Evolutionary conservation across 106 monocot species (phyloP), one percentile per base, ranked within the genome.

Genomic region (Apostasia ramifera): DNA sequence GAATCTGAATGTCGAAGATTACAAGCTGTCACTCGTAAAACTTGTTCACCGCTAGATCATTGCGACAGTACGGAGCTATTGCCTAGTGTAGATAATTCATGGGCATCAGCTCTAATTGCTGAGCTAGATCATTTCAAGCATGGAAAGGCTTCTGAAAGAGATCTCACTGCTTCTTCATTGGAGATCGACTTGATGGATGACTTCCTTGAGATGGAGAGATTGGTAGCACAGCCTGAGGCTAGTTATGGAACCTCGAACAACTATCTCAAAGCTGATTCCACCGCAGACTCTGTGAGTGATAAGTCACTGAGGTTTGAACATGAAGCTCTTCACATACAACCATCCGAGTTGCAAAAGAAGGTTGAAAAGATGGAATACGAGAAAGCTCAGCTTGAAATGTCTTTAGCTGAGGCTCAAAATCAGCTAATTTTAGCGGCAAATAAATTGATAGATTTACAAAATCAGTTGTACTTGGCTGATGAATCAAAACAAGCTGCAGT

Each of bases 131-230:
- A 90, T 59, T 85, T 94, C 73, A 92, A 88, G 68, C 71, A 69
- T 42, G 82, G 70, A 40, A 82, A 79, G 61, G 46, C 43, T 8
- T 40, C 53, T 57, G 55, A 61, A 12, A 80, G 66, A 66, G 71
- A 70, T 55, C 40, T 71, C 11, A 55, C 58, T 5, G 68, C 73
- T 45, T 76, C 73, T 76, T 26, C 26, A 7, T 53, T 75, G 1
- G 90, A 87, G 55, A 75, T 90, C 71, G 85, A 83, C 12, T 78
- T 94, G 9, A 90, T 94, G 94, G 82, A 94, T 87, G 94, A 94
- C 76, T 94, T 94, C 79, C 77, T 94, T 45, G 90, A 94, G 73
- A 94, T 94, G 94, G 94, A 94, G 74, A 94, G 69, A 45, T 81
- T 94, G 4, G 91, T 72, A 57, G 61, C 82, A 26, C 61, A 81